A percentile compares a stretch with the other conserved stretches of the same genome.
These are phyloP conservation scores for Talaromyces sp. DNA, from an alignment of 2,329 filamentous ascomycete genomes.

Conservation along the genomic window DNA sequence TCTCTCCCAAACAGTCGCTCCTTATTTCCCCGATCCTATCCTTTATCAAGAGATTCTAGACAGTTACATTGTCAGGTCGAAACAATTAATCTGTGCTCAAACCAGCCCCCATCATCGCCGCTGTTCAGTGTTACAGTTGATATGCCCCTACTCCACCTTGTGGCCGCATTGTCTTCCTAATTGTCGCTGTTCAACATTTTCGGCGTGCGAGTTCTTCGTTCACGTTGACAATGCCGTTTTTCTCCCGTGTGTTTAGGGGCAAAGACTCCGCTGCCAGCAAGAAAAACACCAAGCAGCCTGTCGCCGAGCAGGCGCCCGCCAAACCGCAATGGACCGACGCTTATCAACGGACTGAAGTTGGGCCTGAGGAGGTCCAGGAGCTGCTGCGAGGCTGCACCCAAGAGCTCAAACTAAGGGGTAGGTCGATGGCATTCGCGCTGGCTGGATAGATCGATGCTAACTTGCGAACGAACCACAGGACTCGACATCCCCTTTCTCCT, in stretches of 20 bases:
- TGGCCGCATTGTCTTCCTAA: background rate
- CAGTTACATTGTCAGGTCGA: background rate
- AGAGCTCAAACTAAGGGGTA: constrained; percentile 93
- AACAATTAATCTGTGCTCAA: background rate
- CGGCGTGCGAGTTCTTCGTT: background rate
- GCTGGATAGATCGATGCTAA: constrained; percentile 15
- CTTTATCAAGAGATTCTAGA: background rate
- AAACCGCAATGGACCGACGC: constrained; percentile 84
- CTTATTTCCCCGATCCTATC: background rate
- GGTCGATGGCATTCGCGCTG: constrained; percentile 24
- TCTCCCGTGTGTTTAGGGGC: constrained; percentile 62
- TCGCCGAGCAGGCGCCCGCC: constrained; percentile 48
- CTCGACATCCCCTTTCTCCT: constrained; percentile 89
- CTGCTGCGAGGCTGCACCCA: constrained; percentile 76
- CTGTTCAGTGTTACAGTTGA: background rate
- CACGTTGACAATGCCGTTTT: constrained; percentile 47
- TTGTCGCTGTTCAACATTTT: background rate
- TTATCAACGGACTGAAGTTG: constrained; percentile 74
- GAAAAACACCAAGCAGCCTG: constrained; percentile 47
- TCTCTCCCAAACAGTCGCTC: background rate
- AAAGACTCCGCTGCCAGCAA: constrained; percentile 65
- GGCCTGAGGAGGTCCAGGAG: constrained; percentile 86
- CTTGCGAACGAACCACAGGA: too few relatives aligned
- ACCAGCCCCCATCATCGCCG: background rate
- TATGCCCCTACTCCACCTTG: constrained; percentile 2